phyloP scores from a whole-genome alignment of 139 green algal genomes.

The Coccomyxa sp. region DNA sequence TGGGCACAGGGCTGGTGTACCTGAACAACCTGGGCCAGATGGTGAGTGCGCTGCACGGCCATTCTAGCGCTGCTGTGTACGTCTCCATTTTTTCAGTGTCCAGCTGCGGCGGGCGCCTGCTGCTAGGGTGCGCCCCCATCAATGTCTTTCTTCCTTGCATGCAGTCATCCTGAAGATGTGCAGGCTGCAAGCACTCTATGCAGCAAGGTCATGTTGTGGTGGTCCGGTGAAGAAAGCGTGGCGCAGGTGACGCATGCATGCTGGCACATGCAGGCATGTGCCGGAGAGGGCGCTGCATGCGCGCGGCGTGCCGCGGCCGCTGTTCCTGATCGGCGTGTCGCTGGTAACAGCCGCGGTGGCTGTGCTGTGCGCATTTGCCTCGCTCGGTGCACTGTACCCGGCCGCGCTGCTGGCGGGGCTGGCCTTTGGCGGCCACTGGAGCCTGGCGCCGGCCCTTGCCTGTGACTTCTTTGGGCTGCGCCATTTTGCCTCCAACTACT shows the following conservation, averaged over 20 bases:
- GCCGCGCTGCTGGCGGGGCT: constrained; percentile 51
- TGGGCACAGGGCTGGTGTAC: constrained; percentile 53
- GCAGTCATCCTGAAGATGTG: not conserved
- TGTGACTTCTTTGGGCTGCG: constrained; percentile 62
- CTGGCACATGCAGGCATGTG: constrained; percentile 14
- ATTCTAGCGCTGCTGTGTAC: constrained; percentile 46
- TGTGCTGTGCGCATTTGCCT: constrained; percentile 8
- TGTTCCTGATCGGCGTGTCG: constrained; percentile 32
- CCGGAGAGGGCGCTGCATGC: constrained; percentile 46
- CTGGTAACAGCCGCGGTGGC: constrained; percentile 9
- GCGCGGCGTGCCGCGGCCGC: constrained; percentile 36
- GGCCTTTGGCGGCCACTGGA: constrained; percentile 72
- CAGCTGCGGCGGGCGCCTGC: constrained; percentile 60
- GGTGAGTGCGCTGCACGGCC: constrained; percentile 39
- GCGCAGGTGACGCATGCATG: too few species aligned
- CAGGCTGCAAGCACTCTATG: not conserved
- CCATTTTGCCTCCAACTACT: constrained; percentile 56
- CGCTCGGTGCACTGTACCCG: constrained; percentile 33
- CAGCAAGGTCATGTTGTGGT: not conserved
- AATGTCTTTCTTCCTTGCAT: not conserved
- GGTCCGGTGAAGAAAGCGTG: too few species aligned
- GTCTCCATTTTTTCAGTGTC: constrained; percentile 71
- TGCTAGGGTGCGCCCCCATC: constrained; percentile 23
- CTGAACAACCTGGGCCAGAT: constrained; percentile 78
- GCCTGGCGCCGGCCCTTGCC: constrained; percentile 62